A percentile compares a stretch with the other conserved stretches of the same genome.
Evolutionary conservation across 1,284 basidiomycete species (phyloP).

Genomic region (Apiotrichum siamense): DNA sequence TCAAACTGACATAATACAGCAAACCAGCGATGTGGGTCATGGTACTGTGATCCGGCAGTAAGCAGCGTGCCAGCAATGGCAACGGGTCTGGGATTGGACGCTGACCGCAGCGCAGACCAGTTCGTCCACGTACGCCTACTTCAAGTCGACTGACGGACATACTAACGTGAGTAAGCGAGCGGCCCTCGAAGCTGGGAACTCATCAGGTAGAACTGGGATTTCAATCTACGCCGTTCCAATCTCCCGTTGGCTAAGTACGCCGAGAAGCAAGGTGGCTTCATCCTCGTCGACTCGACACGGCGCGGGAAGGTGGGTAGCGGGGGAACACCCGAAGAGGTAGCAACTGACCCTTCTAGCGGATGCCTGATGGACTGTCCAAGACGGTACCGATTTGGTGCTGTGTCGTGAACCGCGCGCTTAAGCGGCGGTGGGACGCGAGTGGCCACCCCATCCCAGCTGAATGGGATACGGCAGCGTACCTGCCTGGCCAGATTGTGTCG

Average conservation of each 20-base stretch:
- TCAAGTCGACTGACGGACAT: slow-evolving; percentile 97
- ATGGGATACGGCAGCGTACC: slow-evolving; percentile 40
- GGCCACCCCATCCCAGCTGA: slow-evolving; percentile 1
- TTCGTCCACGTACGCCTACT: slow-evolving; percentile 60
- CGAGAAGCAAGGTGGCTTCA: slow-evolving; percentile 56
- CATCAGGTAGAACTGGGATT: slow-evolving; percentile 60
- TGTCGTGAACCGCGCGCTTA: slow-evolving; percentile 72
- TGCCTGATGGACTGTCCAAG: slow-evolving; percentile 91
- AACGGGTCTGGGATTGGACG: too few relatives aligned
- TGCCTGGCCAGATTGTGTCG: slow-evolving; percentile 41
- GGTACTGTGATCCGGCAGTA: slow-evolving; percentile 75
- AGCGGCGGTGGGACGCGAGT: slow-evolving; percentile 7
- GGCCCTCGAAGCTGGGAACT: neutral
- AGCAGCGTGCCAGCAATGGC: slow-evolving; percentile 1
- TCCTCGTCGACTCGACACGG: slow-evolving; percentile 88
- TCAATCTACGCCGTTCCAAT: slow-evolving; percentile 80
- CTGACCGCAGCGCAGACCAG: slow-evolving; percentile 36
- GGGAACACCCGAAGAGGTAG: too few relatives aligned
- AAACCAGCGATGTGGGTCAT: slow-evolving; percentile 87
- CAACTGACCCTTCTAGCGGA: slow-evolving; percentile 50
- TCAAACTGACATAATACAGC: slow-evolving; percentile 50
- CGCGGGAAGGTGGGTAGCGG: slow-evolving; percentile 83
- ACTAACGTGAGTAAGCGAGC: slow-evolving; percentile 50
- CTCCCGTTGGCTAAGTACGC: slow-evolving; percentile 67
- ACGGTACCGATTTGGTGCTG: slow-evolving; percentile 95